These are phyloP conservation scores for Rhododendron vialii DNA, from an alignment of 148 eudicot genomes.

Conservation along the genomic window DNA sequence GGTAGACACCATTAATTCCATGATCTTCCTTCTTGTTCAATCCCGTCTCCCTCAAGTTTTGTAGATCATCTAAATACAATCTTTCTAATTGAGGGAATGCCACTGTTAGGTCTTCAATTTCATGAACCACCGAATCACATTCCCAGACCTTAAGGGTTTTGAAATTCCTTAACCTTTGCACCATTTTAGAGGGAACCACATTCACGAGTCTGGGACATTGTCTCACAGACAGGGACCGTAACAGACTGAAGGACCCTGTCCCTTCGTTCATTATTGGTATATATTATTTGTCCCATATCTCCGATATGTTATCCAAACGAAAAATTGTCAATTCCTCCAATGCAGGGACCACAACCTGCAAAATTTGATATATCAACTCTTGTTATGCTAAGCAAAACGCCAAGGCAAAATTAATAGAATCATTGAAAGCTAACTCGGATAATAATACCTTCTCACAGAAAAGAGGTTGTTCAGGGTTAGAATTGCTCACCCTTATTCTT, in stretches of 20 bases:
- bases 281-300: background rate
- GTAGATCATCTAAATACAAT: too few relatives aligned
- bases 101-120: too few relatives aligned
- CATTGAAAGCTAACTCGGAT: background rate
- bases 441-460: background rate
- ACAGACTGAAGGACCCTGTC: background rate
- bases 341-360: background rate
- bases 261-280: background rate
- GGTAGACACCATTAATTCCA: background rate
- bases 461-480: background rate
- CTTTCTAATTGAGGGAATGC: too few relatives aligned
- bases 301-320: background rate
- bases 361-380: background rate
- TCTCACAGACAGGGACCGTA: background rate
- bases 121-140: background rate
- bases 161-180: background rate
- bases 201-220: background rate
- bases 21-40: too few relatives aligned
- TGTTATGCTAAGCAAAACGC: background rate
- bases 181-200: background rate
- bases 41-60: too few relatives aligned
- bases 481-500: background rate
- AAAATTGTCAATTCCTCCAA: background rate
- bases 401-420: background rate
- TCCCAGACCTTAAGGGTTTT: background rate